These are phyloP conservation scores for Aureobasidium mangrovei DNA, from an alignment of 2,329 filamentous ascomycete species.

Conservation along the genomic window DNA sequence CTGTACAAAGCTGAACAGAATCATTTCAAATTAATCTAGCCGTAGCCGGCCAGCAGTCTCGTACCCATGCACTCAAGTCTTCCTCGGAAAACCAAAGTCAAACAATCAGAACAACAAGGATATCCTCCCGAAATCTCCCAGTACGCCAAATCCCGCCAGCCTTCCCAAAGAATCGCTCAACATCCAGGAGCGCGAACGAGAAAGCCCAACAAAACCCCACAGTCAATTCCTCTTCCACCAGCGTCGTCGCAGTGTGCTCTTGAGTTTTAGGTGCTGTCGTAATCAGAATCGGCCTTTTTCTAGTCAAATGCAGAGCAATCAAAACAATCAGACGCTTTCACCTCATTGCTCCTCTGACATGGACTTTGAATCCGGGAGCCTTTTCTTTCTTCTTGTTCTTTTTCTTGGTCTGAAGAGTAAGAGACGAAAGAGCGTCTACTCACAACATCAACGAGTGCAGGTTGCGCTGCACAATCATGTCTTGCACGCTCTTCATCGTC, in stretches of 20 bases:
- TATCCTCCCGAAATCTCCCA: not conserved
- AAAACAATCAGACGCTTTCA: not conserved
- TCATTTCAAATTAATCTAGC: not conserved
- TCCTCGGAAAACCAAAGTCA: not conserved
- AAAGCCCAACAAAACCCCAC: not conserved
- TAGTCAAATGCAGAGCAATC: not conserved
- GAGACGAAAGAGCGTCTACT: slow-evolving; percentile 17
- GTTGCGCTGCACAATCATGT: slow-evolving; percentile 47
- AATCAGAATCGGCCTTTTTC: slow-evolving; percentile 4
- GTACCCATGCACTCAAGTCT: not conserved
- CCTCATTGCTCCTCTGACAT: not conserved
- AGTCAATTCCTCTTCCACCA: not conserved
- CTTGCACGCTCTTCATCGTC: slow-evolving; percentile 45
- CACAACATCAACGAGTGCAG: slow-evolving; percentile 41
- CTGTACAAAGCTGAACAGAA: not conserved
- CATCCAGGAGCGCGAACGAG: not conserved
- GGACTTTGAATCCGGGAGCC: not conserved
- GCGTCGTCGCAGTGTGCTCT: not conserved
- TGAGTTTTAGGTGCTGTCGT: slow-evolving; percentile 2
- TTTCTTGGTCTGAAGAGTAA: not conserved
- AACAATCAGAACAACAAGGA: not conserved
- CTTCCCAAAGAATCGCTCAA: not conserved
- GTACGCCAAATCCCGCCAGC: not conserved
- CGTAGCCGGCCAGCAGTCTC: not conserved
- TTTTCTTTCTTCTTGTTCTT: not conserved